Base-by-base conservation (phyloP, 129 eudicot species). In the Calendula officinalis region DNA sequence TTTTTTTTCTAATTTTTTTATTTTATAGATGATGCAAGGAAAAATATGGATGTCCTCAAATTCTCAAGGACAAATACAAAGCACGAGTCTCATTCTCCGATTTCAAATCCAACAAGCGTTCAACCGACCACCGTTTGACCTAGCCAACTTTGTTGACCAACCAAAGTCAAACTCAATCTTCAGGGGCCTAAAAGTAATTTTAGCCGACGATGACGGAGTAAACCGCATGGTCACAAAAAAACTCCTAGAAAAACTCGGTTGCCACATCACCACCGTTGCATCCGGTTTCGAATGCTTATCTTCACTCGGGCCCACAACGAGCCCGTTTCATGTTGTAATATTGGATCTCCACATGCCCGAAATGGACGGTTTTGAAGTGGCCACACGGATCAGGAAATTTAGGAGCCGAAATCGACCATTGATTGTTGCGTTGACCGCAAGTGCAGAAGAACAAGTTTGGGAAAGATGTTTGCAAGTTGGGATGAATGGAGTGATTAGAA, bases 271-370 rank as follows among this genome's bases (percentile, higher is more conserved):
- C 34, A 53, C 89, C 6, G 95, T 80, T 48, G 68, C 95, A 8
- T 90, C 97, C 0, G 97, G 97, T 47, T 75, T 76, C 22, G 95
- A 86, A 49, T 90, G 97, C 71, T 60, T 90, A 17, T 79, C 75
- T 35, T 70, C 89, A 14, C 64, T 90, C 7, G 91, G 89, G 16
- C 85, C 87, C 14, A 55, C 86, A 5, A 64, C 56, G 14, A 79
- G 69, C 7, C 69, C 84, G 7, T 72, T 67, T 36, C 86, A 76
- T 37, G 72, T 90, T 3, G 84, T 90, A 7, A 60, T 90, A 17
- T 66, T 90, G 64, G 97, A 86, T 57, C 89, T 90, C 61, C 97
- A 90, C 50, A 81, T 90, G 91, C 97, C 97, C 1, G 95, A 90
- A 37, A 86, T 90, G 84, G 97, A 90, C 22, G 97, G 97, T 13